phyloP scores from a whole-genome alignment of 139 green algal genomes.

The Volvox reticuliferus region DNA sequence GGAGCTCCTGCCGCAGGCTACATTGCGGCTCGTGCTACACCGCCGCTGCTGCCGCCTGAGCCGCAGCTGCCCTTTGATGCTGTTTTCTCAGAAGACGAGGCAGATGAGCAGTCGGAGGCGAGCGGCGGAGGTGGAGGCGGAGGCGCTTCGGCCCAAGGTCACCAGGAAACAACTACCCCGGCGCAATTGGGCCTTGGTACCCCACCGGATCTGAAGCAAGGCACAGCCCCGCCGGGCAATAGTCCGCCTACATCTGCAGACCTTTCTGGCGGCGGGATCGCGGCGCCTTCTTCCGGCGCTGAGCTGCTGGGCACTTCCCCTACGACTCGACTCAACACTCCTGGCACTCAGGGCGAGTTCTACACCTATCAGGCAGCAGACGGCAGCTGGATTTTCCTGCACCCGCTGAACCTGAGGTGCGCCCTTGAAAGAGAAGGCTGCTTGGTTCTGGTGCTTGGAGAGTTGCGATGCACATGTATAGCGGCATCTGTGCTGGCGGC shows the following conservation, averaged over 20 bases:
- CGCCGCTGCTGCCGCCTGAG: not conserved
- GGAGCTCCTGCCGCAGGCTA: not conserved
- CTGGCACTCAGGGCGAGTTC: constrained; percentile 43
- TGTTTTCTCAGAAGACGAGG: constrained; percentile 70
- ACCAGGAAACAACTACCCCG: not conserved
- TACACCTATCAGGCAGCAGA: constrained; percentile 70
- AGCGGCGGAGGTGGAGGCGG: not conserved
- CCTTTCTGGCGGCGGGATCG: not conserved
- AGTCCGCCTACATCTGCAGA: not conserved
- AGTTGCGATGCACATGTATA: no score
- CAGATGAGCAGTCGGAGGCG: constrained; percentile 13
- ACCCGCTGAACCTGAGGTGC: constrained; percentile 77
- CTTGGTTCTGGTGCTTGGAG: no score
- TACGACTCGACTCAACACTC: constrained; percentile 49
- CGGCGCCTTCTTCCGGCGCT: not conserved
- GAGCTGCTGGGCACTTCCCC: constrained; percentile 62
- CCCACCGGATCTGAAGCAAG: not conserved
- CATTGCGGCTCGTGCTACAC: constrained; percentile 5
- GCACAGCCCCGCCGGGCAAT: not conserved
- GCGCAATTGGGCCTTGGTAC: not conserved
- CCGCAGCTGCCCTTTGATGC: constrained; percentile 48
- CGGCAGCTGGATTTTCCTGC: constrained; percentile 85
- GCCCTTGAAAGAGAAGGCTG: not conserved
- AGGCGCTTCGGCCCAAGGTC: not conserved
- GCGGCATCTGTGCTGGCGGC: no score